Base-by-base conservation (phyloP, 2,329 filamentous ascomycete genomes). In the Trichoderma hamatum region DNA sequence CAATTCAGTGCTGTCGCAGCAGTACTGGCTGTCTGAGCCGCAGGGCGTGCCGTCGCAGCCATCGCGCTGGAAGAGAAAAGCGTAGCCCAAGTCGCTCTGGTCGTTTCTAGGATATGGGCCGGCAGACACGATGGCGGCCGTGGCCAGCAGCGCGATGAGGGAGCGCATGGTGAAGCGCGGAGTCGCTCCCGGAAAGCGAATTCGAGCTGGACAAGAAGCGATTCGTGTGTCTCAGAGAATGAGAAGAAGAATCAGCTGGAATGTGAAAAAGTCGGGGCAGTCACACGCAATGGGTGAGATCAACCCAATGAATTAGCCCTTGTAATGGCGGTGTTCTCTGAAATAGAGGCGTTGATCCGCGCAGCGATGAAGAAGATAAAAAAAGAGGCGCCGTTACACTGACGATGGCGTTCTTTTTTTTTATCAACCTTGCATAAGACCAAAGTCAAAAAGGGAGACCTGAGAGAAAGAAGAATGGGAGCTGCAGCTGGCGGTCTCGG, bases 11-110 rank as follows among this genome's bases (percentile, higher is more conserved):
- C 77, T 72, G 26, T 76, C 76, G 74, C 88, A 90, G 79, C 87
- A 89, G 77, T 84, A 84, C 75, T 86, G 82, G 73, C 84, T 84
- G 66, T 86, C 78, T 63, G 79, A 77, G 70, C 88, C 87, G 77
- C 88, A 90, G 78, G 82, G 76, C 56, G 77, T 80, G 79, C 87
- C 89, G 68, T 76, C 77, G 19, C 61, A 64, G 32, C 3, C 3
- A 28, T 67, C 63, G 71, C 85, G 82, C 24, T 77, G 79, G 79
- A 83, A 80, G 51, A 88, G 82, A 71, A 81, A 87, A 67, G 83
- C 83, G 73, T 81, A 83, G 72, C 85, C 85, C 34, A 72, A 69
- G 74, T 83, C 83, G 73, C 84, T 82, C 34, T 85, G 75, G 70
- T 80, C 79, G 72, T 87, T 83, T 74, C 80, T 82, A 52, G 85